Evolutionary conservation across 345 rosid species (phyloP), one percentile per base, ranked within the genome.

Genomic region (Trapa bicornis): DNA sequence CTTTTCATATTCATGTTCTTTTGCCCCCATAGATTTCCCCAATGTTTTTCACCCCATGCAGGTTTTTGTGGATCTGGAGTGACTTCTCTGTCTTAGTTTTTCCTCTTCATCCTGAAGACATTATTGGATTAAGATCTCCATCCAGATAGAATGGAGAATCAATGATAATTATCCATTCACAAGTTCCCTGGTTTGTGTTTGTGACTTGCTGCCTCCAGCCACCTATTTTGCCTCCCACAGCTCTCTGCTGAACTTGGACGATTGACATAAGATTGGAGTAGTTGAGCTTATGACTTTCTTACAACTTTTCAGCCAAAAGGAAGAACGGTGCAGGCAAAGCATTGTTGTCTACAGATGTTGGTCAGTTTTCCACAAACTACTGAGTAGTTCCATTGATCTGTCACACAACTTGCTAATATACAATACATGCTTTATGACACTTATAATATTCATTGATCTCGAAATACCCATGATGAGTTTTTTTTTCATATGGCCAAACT

Each of bases 11-110:
- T 22, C 29, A 22, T 22, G 29, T 22, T 22, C 29, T 22, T 22
- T 22, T 22, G 29, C 29, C 29, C 29, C 29, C 29, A 22, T 22
- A 22, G 29, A 22, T 22, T 22, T 22, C 29, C 29, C 29, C 29
- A 22, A 22, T 22, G 29, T 22, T 22, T 22, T 22, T 22, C 29
- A 22, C 29, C 29, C 29, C 37, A 62, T 76, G 80, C 83, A 87
- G 93, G 75, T 87, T 67, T 83, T 87, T 33, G 89, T 81, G 71
- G 84, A 80, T 71, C 61, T 72, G 38, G 77, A 82, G 68, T 83
- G 85, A 83, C 68, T 36, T 17, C 32, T 35, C 45, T n/a, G 29
- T 71, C 53, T 65, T 43, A 43, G 9, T 43, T 47, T 58, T 33
- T 22, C 38, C 63, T 58, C 38, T 58, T 58, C 63, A 10, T 3